Evolutionary conservation across 2,329 filamentous ascomycete species (phyloP).

Genomic region (Ramichloridium luteum): DNA sequence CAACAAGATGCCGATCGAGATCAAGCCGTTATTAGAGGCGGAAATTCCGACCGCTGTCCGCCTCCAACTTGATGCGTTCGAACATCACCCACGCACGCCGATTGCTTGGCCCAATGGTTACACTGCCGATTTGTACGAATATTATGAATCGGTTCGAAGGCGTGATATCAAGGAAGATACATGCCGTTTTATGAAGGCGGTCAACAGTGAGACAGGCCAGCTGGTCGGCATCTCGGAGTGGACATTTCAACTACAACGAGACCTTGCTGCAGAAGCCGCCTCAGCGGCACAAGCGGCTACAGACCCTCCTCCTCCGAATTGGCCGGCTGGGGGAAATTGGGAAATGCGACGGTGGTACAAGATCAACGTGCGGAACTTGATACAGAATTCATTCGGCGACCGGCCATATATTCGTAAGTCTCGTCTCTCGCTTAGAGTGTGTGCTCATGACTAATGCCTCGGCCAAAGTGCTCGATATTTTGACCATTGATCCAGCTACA

Average conservation of each 20-base stretch:
- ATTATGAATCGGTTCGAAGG: conserved; percentile 10
- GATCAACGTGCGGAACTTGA: conserved; percentile 10
- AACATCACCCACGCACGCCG: conserved; percentile 14
- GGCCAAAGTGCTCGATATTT: conserved; percentile 6
- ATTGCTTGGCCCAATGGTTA: conserved; percentile 17
- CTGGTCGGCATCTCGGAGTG: conserved; percentile 16
- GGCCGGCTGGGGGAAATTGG: conserved; percentile 17
- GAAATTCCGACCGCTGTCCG: conserved; percentile 15
- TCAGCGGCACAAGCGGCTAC: conserved; percentile 5
- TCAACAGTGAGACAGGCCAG: conserved; percentile 11
- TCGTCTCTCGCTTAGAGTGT: too few relatives aligned
- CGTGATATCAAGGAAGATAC: conserved; percentile 5
- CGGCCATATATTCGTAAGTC: conserved; percentile 16
- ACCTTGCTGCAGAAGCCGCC: conserved; percentile 6
- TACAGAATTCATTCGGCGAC: conserved; percentile 7
- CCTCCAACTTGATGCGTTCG: conserved; percentile 18
- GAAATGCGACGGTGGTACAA: conserved; percentile 12
- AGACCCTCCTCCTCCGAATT: conserved; percentile 12
- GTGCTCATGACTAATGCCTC: too few relatives aligned
- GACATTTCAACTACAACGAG: conserved; percentile 12
- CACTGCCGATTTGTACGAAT: conserved; percentile 16
- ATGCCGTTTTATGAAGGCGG: conserved; percentile 14
- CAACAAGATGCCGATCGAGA: too few relatives aligned
- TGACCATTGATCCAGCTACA: conserved; percentile 4
- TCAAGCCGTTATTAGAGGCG: conserved; percentile 8